A percentile compares a stretch with the other conserved stretches of the same genome.
These are phyloP conservation scores for Actinomucor elegans DNA, from an alignment of 371 early-diverging fungal genomes.

Conservation along the genomic window DNA sequence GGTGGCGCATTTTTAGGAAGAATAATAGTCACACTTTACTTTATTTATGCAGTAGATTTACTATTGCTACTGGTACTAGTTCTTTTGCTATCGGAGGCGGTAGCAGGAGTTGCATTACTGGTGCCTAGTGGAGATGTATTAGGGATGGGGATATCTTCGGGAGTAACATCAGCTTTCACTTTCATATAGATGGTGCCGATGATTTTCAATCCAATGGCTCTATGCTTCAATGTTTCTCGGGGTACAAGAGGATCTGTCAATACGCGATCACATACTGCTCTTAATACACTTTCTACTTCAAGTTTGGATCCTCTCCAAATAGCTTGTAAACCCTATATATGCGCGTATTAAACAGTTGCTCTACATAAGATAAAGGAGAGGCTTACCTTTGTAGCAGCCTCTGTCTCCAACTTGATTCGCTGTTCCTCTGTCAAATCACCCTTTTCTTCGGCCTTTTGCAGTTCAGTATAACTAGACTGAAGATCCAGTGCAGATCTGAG, in stretches of 20 bases:
- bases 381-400: constrained; percentile 68
- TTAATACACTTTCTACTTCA: constrained; percentile 90
- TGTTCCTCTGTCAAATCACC: constrained; percentile 64
- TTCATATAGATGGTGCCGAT: constrained; percentile 73
- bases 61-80: background rate
- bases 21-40: constrained; percentile 2
- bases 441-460: constrained; percentile 86
- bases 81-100: background rate
- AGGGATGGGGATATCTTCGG: constrained; percentile 37
- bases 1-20: constrained; percentile 3
- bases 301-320: constrained; percentile 93
- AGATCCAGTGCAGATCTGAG: constrained; percentile 88
- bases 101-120: too few species aligned
- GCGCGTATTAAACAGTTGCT: too few species aligned
- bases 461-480: constrained; percentile 82
- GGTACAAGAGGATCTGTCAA: constrained; percentile 63
- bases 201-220: constrained; percentile 71
- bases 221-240: constrained; percentile 53
- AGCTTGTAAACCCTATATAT: constrained; percentile 77
- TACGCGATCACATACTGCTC: constrained; percentile 90
- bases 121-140: background rate
- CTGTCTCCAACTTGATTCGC: constrained; percentile 66
- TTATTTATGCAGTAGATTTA: background rate
- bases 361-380: background rate
- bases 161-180: constrained; percentile 54